A percentile compares a stretch with the other conserved stretches of the same genome.
phyloP scores from a whole-genome alignment of 139 green algal genomes.

The Ettlia oleoabundans region DNA sequence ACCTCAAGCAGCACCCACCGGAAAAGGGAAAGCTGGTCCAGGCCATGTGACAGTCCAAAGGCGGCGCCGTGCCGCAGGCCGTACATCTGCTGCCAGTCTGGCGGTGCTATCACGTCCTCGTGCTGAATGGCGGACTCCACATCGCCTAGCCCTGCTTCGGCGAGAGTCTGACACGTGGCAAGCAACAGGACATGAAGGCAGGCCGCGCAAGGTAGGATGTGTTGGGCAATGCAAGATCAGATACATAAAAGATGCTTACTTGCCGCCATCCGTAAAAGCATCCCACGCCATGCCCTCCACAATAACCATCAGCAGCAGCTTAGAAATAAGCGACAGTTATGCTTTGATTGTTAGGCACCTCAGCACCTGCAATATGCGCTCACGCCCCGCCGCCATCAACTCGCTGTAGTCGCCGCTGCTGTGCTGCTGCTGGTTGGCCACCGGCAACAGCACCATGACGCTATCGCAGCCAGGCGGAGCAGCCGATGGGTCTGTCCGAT shows the following conservation, averaged over 20 bases:
- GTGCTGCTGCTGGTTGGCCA: constrained; percentile 79
- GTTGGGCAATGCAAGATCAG: not conserved
- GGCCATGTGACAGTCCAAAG: constrained; percentile 85
- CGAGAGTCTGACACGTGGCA: constrained; percentile 9
- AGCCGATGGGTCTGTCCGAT: constrained; percentile 79
- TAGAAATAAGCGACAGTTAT: no score
- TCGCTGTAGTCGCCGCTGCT: constrained; percentile 45
- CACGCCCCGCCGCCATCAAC: constrained; percentile 65
- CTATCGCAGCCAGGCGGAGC: constrained; percentile 67
- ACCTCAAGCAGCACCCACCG: constrained; percentile 33
- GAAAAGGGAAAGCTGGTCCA: constrained; percentile 84
- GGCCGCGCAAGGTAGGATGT: not conserved
- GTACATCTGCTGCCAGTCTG: constrained; percentile 55
- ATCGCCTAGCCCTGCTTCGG: constrained; percentile 58
- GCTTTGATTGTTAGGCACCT: constrained; percentile 34
- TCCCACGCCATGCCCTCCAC: no score
- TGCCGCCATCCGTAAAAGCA: no score
- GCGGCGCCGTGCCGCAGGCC: constrained; percentile 80
- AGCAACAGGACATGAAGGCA: not conserved
- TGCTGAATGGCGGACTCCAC: constrained; percentile 58
- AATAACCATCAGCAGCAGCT: no score
- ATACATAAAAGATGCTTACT: no score
- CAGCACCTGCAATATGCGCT: constrained; percentile 61
- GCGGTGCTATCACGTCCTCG: constrained; percentile 70
- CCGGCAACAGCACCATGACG: constrained; percentile 77